Base-by-base conservation (phyloP, 139 green algal genomes). In the Chlorella sorokiniana region DNA sequence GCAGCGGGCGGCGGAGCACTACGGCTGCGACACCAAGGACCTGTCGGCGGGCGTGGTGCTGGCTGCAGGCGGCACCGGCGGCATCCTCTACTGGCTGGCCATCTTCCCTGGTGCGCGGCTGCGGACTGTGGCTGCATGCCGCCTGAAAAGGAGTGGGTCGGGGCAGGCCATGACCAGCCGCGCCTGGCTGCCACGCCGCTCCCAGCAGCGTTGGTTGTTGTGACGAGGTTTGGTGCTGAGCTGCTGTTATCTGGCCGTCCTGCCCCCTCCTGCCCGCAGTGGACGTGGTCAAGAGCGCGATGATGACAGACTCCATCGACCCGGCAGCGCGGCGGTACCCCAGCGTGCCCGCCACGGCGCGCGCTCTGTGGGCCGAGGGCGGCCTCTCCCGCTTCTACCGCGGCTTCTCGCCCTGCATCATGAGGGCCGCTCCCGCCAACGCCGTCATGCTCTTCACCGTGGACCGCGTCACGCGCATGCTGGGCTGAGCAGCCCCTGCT, bases 321-420 rank as follows among this genome's bases (percentile, higher is more conserved):
- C 81, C 77, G 9, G 44, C 70, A 1, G 23, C 96, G 82, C 91
- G 95, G 37, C 87, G 88, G 75, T 98, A 94, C 87, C 88, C 89
- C 23, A 84, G 81, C 82, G 88, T 96, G 7, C 68, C 81, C 41
- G 77, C 84, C 65, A 87, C 93, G 1, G 88, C 81, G 70, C 88
- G 90, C 84, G 62, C 88, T 73, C 85, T 98, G 54, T 97, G 90
- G 89, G 79, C 71, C 1, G 92, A 97, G 82, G 94, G 94, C 31
- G 94, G 95, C 62, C n/a, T 96, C 9, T 64, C 80, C 6, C 86
- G 94, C 37, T 97, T 98, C 90, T 98, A 97, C 89, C 90, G 88
- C 61, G 94, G 96, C 68, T 98, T 98, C 84, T 89, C 89, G 25
- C 96, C 96, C n/a, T 98, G 95, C 89, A 48, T 98, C 62, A 89